Percentiles rank a stretch among this genome's conserved stretches.
These are phyloP conservation scores for Jackrogersella multiformis DNA, from an alignment of 495 filamentous ascomycete genomes.

Conservation along the genomic window DNA sequence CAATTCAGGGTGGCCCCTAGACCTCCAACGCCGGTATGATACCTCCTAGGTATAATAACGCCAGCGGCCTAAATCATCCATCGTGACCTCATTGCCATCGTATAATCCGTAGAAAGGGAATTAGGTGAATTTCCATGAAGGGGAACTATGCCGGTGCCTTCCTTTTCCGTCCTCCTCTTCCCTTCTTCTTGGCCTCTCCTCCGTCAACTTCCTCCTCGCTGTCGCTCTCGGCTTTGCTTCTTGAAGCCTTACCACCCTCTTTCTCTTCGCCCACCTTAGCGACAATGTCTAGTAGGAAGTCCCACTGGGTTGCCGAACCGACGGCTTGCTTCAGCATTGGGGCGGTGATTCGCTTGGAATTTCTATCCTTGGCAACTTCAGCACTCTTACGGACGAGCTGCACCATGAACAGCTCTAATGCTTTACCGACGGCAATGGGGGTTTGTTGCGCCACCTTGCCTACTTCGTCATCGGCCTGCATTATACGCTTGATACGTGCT, in stretches of 20 bases:
- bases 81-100: constrained; percentile 41
- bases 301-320: constrained; percentile 83
- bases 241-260: constrained; percentile 43
- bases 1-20: constrained; percentile 30
- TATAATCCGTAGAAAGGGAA: constrained; percentile 38
- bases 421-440: constrained; percentile 93
- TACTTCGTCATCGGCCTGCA: constrained; percentile 99
- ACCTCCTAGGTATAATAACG: constrained; percentile 33
- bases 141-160: constrained; percentile 44
- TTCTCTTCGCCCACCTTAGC: constrained; percentile 79
- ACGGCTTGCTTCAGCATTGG: constrained; percentile 92
- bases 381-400: constrained; percentile 87
- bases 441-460: constrained; percentile 98
- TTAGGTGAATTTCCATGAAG: constrained; percentile 8
- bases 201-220: constrained; percentile 54
- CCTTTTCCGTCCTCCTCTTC: constrained; percentile 55
- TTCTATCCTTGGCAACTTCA: constrained; percentile 78
- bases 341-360: constrained; percentile 88
- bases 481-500: constrained; percentile 97
- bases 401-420: constrained; percentile 97
- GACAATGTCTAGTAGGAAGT: constrained; percentile 93
- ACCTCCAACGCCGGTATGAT: constrained; percentile 46
- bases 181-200: constrained; percentile 54
- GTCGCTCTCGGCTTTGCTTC: constrained; percentile 53
- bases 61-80: constrained; percentile 38